Conservation (phyloP, 108 stramenopile species). For the Aurantiochytrium sp. region DNA sequence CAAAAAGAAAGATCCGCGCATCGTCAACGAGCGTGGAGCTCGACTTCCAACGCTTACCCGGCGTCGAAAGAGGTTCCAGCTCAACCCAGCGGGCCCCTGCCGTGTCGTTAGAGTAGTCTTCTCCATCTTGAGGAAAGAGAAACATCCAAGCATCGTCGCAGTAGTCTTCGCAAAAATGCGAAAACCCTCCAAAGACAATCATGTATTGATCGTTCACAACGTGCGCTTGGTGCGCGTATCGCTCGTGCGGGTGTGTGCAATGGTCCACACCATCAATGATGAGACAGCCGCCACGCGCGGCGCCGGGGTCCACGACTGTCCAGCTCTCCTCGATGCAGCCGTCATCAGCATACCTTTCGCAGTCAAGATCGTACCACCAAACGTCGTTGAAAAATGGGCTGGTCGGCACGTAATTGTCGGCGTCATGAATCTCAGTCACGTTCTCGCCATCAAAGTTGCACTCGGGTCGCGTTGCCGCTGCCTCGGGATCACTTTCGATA, state of each 20-base stretch:
- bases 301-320: conserved; percentile 56
- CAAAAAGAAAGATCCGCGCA: conserved; percentile 50
- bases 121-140: not conserved
- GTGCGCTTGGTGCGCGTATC: conserved; percentile 65
- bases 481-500: conserved; percentile 36
- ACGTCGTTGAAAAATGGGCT: conserved; percentile 68
- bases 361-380: conserved; percentile 66
- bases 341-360: conserved; percentile 46
- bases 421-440: conserved; percentile 17
- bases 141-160: conserved; percentile 76
- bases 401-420: conserved; percentile 28
- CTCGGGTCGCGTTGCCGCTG: conserved; percentile 39
- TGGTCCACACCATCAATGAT: conserved; percentile 43
- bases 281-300: conserved; percentile 57
- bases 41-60: not conserved
- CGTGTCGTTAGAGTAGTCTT: not conserved
- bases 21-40: conserved; percentile 11
- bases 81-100: not conserved
- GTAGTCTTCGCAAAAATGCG: conserved; percentile 67
- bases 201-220: conserved; percentile 61
- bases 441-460: conserved; percentile 27
- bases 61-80: not conserved
- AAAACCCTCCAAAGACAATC: conserved; percentile 68
- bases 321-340: conserved; percentile 57
- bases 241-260: conserved; percentile 60